Conservation (phyloP, 768 basidiomycete species). For the Hydnum rufescens region DNA sequence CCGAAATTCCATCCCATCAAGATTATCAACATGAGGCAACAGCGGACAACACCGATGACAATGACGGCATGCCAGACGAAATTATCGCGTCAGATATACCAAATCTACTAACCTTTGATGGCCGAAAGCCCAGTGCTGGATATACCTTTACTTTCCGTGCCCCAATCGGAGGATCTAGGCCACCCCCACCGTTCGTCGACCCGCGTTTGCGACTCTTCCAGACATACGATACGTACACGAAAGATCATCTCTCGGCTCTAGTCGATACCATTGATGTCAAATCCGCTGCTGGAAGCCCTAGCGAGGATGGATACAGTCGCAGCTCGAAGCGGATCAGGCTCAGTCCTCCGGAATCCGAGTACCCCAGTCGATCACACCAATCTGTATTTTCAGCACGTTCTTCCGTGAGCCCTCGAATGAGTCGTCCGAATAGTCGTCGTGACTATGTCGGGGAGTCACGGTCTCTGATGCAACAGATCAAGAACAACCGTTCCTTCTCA, state of each 20-base stretch:
- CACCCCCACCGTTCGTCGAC: constrained; percentile 24
- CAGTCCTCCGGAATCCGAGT: constrained; percentile 37
- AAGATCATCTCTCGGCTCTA: constrained; percentile 81
- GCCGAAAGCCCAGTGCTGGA: constrained; percentile 27
- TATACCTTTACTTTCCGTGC: constrained; percentile 60
- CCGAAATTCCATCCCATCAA: constrained; percentile 13
- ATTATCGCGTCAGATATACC: constrained; percentile 32
- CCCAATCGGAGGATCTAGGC: constrained; percentile 33
- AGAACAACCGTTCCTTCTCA: constrained; percentile 56
- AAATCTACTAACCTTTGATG: constrained; percentile 23
- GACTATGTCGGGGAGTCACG: constrained; percentile 65
- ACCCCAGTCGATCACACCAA: background rate
- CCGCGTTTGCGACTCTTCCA: constrained; percentile 74
- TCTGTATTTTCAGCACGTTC: background rate
- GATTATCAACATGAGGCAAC: constrained; percentile 5
- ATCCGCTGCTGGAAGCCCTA: constrained; percentile 7
- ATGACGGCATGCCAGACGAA: constrained; percentile 19
- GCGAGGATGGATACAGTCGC: constrained; percentile 14
- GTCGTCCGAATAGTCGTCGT: background rate
- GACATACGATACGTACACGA: constrained; percentile 90
- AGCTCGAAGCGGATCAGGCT: constrained; percentile 68
- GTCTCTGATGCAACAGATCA: constrained; percentile 63
- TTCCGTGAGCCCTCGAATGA: background rate
- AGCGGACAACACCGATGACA: constrained; percentile 8
- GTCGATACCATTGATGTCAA: constrained; percentile 75